These are phyloP conservation scores for Verticillium nonalfalfae DNA, from an alignment of 2,329 filamentous ascomycete genomes.

Conservation along the genomic window DNA sequence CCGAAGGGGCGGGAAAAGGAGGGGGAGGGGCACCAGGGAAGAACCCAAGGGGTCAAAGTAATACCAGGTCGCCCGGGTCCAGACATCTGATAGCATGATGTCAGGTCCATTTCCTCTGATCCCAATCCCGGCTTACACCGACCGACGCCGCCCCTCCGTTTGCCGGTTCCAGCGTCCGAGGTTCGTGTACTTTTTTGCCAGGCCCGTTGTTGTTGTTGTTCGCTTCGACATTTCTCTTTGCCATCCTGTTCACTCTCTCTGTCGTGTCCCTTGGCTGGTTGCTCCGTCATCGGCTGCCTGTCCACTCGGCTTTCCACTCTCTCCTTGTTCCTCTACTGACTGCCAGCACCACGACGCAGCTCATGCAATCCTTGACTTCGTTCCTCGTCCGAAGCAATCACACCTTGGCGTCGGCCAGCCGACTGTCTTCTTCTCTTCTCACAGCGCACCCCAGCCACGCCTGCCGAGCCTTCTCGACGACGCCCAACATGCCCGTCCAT, in stretches of 20 bases:
- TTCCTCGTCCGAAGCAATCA: not conserved
- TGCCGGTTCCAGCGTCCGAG: not conserved
- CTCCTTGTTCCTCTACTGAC: not conserved
- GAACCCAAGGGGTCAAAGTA: not conserved
- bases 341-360: not conserved
- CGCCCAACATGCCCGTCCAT: slow-evolving; percentile 64
- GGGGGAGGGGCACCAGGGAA: not conserved
- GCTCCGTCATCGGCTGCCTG: not conserved
- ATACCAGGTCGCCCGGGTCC: not conserved
- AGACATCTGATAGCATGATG: not conserved
- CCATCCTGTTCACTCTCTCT: not conserved
- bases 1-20: not conserved
- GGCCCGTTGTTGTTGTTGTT: not conserved
- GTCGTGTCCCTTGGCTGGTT: not conserved
- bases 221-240: not conserved
- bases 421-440: not conserved
- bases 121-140: not conserved
- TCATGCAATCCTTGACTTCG: not conserved
- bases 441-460: not conserved
- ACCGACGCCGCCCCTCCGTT: not conserved
- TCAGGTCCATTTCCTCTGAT: not conserved
- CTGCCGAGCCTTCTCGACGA: not conserved
- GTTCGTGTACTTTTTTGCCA: not conserved
- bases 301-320: not conserved
- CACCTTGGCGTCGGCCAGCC: not conserved